Conservation (phyloP, 225 moss, liverwort and hornwort species). For the Ulota crispa region DNA sequence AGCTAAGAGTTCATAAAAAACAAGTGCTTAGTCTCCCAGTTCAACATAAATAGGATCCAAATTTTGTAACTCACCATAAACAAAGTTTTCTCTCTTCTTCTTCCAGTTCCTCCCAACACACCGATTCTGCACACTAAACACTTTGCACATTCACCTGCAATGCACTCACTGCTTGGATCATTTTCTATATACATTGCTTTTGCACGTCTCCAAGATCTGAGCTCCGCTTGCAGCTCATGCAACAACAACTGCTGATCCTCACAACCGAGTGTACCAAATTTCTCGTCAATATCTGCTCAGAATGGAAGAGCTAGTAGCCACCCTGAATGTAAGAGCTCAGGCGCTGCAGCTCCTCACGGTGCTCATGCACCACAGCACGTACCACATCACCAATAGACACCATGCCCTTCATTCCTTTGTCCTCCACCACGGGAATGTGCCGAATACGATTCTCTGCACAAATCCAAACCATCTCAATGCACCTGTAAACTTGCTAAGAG, state of each 20-base stretch:
- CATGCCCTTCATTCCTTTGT: constrained; percentile 93
- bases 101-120: constrained; percentile 5
- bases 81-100: too few relatives aligned
- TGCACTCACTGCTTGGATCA: constrained; percentile 7
- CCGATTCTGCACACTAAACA: constrained; percentile 19
- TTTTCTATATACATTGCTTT: constrained; percentile 20
- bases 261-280: constrained; percentile 3
- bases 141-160: constrained; percentile 4
- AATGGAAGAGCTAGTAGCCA: constrained; percentile 51
- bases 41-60: too few relatives aligned
- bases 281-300: constrained; percentile 28
- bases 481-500: background rate
- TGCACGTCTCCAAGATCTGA: constrained; percentile 20
- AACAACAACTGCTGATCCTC: constrained; percentile 1
- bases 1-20: background rate
- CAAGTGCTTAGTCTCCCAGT: too few relatives aligned
- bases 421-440: constrained; percentile 90
- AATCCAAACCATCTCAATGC: background rate
- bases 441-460: constrained; percentile 80
- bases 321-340: constrained; percentile 79
- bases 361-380: constrained; percentile 85
- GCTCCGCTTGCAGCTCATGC: background rate
- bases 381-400: constrained; percentile 95
- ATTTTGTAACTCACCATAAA: too few relatives aligned
- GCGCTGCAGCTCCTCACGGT: constrained; percentile 87